Evolutionary conservation across 2,329 filamentous ascomycete genomes (phyloP), one percentile per base, ranked within the genome.

Genomic region (Pseudocercospora crystallina): DNA sequence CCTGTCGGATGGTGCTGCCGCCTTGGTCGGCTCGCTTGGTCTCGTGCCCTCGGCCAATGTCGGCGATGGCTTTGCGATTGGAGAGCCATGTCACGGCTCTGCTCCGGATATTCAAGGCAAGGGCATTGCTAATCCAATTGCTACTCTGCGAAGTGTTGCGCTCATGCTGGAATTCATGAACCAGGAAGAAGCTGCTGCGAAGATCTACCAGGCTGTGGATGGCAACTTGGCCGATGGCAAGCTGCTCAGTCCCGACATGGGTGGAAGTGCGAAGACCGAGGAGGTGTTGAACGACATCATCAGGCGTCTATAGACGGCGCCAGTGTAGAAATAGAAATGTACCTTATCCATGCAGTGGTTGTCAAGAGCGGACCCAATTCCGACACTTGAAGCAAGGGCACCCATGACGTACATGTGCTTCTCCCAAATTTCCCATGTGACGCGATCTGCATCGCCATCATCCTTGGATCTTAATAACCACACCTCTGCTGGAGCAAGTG

Each of bases 101-200:
- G 94, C 94, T 29, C 94, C 94, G 5, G 94, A 99, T 69, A 99
- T 99, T 59, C 85, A 90, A 82, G 94, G 94, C 61, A 79, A 87
- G 79, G 84, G 86, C 59, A 92, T 99, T 67, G 90, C 94, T 61
- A 99, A 99, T 76, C 94, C 94, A 17, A 95, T 99, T 67, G 94
- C 94, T 32, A 97, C 94, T 8, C 81, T 99, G 59, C 80, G 94
- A 67, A 94, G 88, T 72, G 87, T 90, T 12, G 94, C 88, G 31
- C 79, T 96, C 56, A 97, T 99, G 94, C 80, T 99, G 60, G 92
- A 97, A 78, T 99, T 97, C 74, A 77, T 97, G 59, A 84, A 90
- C 58, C 85, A 95, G 77, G 86, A 90, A 73, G 78, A 82, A 57
- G 94, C 94, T 14, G 94, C 94, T 31, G 90, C 88, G 29, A 85